Evolutionary conservation across 805 yeast genomes (phyloP), one percentile per base, ranked within the genome.

Genomic region (Diddensiella caesifluorescens): DNA sequence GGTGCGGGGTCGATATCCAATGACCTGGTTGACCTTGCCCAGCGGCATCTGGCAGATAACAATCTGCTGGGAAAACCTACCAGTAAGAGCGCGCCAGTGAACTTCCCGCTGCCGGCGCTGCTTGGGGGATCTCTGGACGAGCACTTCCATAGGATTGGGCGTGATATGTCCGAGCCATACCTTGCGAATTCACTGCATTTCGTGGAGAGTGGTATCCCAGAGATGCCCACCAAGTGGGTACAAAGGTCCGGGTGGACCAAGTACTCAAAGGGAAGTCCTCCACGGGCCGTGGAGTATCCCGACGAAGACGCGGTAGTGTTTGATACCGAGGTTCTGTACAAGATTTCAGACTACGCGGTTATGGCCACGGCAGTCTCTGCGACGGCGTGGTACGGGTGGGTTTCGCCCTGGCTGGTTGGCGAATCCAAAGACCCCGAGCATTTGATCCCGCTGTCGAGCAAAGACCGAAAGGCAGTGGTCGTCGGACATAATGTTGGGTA

Each of bases 381-480:
- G 0, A 67, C 71, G 6, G 95, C 95, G 0, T 88, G 97, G 95
- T 92, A 89, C 56, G 79, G 80, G 0, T 92, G 99, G 99, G 79
- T 87, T 5, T 87, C 95, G 0, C 98, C 99, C 0, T 79, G 73
- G 57, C 60, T 92, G 16, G 70, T 83, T 1, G 74, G 73, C 2
- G 78, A 75, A 37, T 63, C 77, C 2, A 64, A 67, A 4, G 52
- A 60, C 2, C 55, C 64, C 15, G 44, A 55, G 5, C 95, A 87
- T 52, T 62, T 94, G 41, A 77, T 94, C 0, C 96, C 97, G 0
- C 57, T 90, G 58, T 77, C 84, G 47, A 68, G 79, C 0, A 59
- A 61, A 9, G 57, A 58, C 2, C 33, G 56, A 5, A 69, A 73
- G 4, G 80, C 78, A 49, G 65, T 92, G 4, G 69, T 92, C 1